These are phyloP conservation scores for Cryphonectria naterciae DNA, from an alignment of 2,329 filamentous ascomycete species.

Conservation along the genomic window DNA sequence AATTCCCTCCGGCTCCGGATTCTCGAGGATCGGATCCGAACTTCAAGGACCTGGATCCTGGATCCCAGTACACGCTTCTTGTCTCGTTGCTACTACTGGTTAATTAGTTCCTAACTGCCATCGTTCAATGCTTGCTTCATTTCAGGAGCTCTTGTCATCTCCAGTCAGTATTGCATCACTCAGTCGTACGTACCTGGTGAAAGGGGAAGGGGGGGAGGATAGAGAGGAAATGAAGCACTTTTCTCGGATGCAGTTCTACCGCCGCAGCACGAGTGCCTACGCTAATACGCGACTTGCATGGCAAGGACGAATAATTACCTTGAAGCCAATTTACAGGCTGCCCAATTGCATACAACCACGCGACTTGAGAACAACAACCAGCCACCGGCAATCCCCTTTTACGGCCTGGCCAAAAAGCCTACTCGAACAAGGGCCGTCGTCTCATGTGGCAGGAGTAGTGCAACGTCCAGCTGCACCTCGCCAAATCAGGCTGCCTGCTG, in stretches of 20 bases:
- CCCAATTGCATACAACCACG: neutral
- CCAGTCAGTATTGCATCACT: neutral
- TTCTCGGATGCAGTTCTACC: neutral
- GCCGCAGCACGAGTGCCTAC: neutral
- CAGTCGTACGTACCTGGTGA: too few species aligned
- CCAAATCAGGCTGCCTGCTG: neutral
- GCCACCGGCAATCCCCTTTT: neutral
- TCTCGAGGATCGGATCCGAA: neutral
- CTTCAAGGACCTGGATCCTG: neutral
- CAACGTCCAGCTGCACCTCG: neutral
- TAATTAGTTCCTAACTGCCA: too few species aligned
- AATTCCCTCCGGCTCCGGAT: neutral
- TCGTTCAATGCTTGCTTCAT: too few species aligned
- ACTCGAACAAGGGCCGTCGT: neutral
- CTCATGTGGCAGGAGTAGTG: neutral
- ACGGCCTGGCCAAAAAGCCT: neutral
- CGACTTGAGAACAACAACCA: neutral
- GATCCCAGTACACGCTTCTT: neutral
- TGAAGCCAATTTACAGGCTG: neutral
- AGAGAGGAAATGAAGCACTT: too few species aligned
- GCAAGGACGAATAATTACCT: neutral
- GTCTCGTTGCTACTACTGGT: too few species aligned
- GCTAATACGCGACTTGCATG: neutral
- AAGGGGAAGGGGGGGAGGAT: too few species aligned
- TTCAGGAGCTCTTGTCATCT: neutral